Base-by-base conservation (phyloP, 2,329 filamentous ascomycete genomes). In the Monosporascus sp. region DNA sequence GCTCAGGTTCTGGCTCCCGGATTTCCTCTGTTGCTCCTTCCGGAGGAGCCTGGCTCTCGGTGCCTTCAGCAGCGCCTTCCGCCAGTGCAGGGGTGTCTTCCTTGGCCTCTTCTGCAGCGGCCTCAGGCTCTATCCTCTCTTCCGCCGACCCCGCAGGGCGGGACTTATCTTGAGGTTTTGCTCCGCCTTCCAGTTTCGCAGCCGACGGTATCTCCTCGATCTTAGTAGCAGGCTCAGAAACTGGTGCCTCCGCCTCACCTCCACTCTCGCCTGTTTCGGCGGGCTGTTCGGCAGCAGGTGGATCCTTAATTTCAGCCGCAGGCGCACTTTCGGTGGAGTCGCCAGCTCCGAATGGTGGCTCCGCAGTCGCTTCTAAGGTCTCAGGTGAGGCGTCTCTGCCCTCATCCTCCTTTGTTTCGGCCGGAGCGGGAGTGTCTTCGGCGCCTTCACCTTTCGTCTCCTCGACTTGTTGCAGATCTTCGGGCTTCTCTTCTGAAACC, bases 91-190 rank as follows among this genome's bases (percentile, higher is more conserved):
- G 7, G 37, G 51, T 24, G 20, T 27, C 48, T n/a, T 55, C 51
- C 16, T 41, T 24, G 11, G 45, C 53, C 35, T 58, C 56, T 44
- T 48, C 50, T n/a, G 31, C 52, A 37, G 44, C 51, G 2, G 48
- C 43, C 1, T 53, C 47, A 16, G 52, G 49, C 9, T 37, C 11
- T n/a, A 38, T 50, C 27, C 50, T 47, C 7, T 46, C 20, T 26
- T 24, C 41, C 19, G 41, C 37, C 17, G 49, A 45, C n/a, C 22
- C 24, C 8, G 46, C 49, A 49, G 22, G n/a, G 26, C 9, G 16
- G 11, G 14, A 9, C 19, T 27, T 16, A 20, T 19, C 45, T 9
- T 48, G n/a, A 17, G 24, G 16, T 19, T 48, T 48, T 31, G 14
- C 24, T 6, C 35, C 45, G 7, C 22, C 49, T 19, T 35, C 27